Evolutionary conservation across 345 rosid genomes (phyloP).

Genomic region (Salix purpurea): DNA sequence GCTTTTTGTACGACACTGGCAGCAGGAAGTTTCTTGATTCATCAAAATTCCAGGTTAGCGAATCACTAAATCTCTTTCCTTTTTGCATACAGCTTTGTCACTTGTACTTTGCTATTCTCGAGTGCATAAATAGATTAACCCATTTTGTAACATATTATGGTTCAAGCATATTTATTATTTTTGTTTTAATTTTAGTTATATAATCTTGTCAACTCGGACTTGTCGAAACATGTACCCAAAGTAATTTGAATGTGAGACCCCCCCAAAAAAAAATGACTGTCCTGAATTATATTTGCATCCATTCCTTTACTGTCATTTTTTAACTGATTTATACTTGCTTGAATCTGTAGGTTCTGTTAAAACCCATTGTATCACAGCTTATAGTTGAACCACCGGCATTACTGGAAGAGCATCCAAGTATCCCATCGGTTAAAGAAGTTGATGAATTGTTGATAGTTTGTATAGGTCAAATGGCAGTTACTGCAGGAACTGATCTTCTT

Average conservation of each 20-base stretch:
- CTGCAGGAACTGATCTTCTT: conserved; percentile 81
- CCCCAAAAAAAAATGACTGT: no score
- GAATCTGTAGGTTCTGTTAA: conserved; percentile 62
- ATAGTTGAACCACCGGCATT: conserved; percentile 54
- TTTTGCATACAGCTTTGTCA: not conserved
- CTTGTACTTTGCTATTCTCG: not conserved
- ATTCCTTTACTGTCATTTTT: conserved; percentile 1
- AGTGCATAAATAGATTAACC: not conserved
- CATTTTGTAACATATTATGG: not conserved
- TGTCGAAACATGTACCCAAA: no score
- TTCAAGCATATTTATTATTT: no score
- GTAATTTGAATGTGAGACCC: no score
- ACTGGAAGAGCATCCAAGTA: conserved; percentile 46
- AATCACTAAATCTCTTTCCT: not conserved
- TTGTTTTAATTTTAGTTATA: no score
- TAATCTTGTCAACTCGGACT: no score
- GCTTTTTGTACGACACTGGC: conserved; percentile 77
- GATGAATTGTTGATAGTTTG: conserved; percentile 67
- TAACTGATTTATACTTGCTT: not conserved
- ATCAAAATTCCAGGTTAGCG: conserved; percentile 67
- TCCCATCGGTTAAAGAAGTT: conserved; percentile 67
- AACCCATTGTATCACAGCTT: conserved; percentile 78
- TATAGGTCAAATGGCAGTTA: conserved; percentile 91
- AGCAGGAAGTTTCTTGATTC: conserved; percentile 70
- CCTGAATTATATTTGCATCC: not conserved